Evolutionary conservation across 345 rosid species (phyloP), one percentile per base, ranked within the genome.

Genomic region (Odontarrhena argentea): DNA sequence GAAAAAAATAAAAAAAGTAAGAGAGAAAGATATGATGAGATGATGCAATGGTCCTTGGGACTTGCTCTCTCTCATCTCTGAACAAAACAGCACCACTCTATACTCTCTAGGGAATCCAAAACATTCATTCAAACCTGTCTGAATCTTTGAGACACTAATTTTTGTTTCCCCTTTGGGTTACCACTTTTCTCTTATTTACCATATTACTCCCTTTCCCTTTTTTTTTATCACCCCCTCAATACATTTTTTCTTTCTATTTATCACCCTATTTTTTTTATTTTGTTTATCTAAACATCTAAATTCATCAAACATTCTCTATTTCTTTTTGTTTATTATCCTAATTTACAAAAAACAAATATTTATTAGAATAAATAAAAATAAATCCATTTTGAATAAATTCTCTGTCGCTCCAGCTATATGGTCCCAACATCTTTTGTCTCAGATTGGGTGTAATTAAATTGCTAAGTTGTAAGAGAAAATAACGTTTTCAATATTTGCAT

Each of bases 51-150:
- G 73, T 60, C 77, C 73, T 67, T 74, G 77, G 73, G 77, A 73
- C 71, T 66, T 45, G 67, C 65, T 55, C 71, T 59, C 58, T 69
- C 69, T 54, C 64, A 36, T 47, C 66, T 66, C 57, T 73, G 77
- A 66, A 59, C 60, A 60, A 51, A 44, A 73, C 63, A 73, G 56
- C 67, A 73, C 63, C 65, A 64, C 50, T 49, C 43, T 49, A n/a
- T 73, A 73, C 22, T 18, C 22, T 32, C 5, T 59, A 66, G 68
- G 77, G 63, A 66, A 59, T 74, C 68, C 72, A 67, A 74, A 74
- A 66, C 73, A 74, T 74, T 74, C 73, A 74, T 72, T 69, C 69
- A 68, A 67, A 68, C 79, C 70, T 82, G 81, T 79, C 81, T 65
- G 78, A 74, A 69, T 68, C 75, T 74, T 77, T 74, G 81, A 79